A percentile compares a stretch with the other conserved stretches of the same genome.
phyloP scores from a whole-genome alignment of 2,329 filamentous ascomycete genomes.

The Microdochium trichocladiopsis region DNA sequence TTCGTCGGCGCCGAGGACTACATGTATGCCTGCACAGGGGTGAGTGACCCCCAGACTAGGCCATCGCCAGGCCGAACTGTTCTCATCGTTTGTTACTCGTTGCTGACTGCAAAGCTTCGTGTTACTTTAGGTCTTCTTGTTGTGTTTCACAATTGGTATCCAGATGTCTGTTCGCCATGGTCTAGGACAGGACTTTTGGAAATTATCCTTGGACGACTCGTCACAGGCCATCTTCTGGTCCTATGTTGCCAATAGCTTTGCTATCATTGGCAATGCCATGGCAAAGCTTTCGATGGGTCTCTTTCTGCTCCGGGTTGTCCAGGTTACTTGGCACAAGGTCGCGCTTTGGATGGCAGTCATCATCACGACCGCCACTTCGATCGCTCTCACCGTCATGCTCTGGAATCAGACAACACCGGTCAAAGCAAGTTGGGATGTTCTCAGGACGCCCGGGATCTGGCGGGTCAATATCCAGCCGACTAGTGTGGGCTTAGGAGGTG shows the following conservation, averaged over 20 bases:
- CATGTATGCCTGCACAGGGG: slow-evolving; percentile 24
- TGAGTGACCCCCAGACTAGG: too few species aligned
- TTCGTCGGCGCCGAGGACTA: slow-evolving; percentile 28
- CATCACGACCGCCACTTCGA: slow-evolving; percentile 21
- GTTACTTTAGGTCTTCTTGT: slow-evolving; percentile 18
- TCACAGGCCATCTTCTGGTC: slow-evolving; percentile 30
- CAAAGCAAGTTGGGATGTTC: slow-evolving; percentile 26
- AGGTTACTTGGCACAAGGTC: slow-evolving; percentile 23
- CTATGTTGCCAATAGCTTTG: slow-evolving; percentile 28
- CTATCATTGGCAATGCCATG: slow-evolving; percentile 27
- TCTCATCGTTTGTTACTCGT: too few species aligned
- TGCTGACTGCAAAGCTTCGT: too few species aligned
- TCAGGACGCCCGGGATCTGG: slow-evolving; percentile 25
- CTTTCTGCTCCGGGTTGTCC: slow-evolving; percentile 29
- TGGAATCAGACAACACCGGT: slow-evolving; percentile 29
- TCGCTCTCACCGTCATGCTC: slow-evolving; percentile 24
- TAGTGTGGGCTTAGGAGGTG: slow-evolving; percentile 27
- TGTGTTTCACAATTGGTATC: slow-evolving; percentile 24
- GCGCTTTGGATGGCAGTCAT: slow-evolving; percentile 23
- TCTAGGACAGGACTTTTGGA: slow-evolving; percentile 24
- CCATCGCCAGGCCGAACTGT: too few species aligned
- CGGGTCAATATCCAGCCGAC: slow-evolving; percentile 26
- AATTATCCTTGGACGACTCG: slow-evolving; percentile 17
- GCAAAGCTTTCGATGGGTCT: slow-evolving; percentile 30
- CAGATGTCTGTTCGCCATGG: slow-evolving; percentile 26